Conservation (phyloP, 1,139 yeast species). For the Lipomyces yarrowii region DNA sequence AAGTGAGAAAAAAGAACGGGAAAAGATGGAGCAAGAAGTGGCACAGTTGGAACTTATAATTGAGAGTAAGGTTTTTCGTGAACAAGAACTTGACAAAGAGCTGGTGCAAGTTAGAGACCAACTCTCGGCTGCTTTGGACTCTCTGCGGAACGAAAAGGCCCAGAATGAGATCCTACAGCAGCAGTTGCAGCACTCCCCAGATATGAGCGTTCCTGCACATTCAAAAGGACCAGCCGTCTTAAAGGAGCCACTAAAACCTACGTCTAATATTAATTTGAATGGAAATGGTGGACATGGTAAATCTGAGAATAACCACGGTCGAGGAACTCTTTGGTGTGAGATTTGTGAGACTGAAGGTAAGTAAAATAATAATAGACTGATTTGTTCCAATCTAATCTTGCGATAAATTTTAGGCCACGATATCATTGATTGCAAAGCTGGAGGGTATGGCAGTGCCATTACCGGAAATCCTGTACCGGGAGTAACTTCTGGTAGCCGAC, state of each 20-base stretch:
- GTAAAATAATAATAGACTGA: background rate
- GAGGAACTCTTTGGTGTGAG: constrained; percentile 15
- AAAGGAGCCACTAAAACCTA: constrained; percentile 4
- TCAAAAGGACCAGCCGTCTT: background rate
- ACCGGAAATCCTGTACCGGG: constrained; percentile 38
- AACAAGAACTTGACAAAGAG: constrained; percentile 39
- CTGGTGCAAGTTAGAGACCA: constrained; percentile 32
- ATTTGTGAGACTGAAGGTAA: constrained; percentile 20
- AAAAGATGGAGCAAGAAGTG: constrained; percentile 34
- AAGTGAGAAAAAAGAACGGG: constrained; percentile 15
- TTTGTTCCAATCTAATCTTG: background rate
- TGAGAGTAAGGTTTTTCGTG: constrained; percentile 40
- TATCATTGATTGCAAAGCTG: constrained; percentile 22
- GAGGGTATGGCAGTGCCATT: constrained; percentile 33
- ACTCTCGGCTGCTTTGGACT: constrained; percentile 25
- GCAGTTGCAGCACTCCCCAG: constrained; percentile 24
- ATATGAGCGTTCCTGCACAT: constrained; percentile 4
- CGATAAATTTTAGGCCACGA: constrained; percentile 20
- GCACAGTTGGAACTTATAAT: constrained; percentile 40
- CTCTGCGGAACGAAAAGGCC: constrained; percentile 5
- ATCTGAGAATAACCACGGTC: background rate
- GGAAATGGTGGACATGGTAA: constrained; percentile 7
- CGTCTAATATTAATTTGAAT: constrained; percentile 14
- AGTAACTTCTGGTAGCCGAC: constrained; percentile 36
- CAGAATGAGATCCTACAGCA: constrained; percentile 15